Conservation (phyloP, 1,284 basidiomycete genomes). For the Stereum hirsutum region DNA sequence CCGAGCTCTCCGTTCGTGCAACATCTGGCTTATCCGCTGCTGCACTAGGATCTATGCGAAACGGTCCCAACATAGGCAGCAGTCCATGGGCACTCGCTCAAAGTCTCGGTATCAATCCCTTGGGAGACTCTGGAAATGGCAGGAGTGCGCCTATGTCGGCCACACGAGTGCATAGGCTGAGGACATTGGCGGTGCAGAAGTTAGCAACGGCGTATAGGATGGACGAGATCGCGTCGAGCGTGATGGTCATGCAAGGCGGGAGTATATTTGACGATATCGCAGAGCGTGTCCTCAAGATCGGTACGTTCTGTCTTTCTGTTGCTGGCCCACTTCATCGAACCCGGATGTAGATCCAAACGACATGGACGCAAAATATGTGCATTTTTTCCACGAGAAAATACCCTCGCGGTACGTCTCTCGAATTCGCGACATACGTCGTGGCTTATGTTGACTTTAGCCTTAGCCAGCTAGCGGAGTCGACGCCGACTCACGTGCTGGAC, state of each 20-base stretch:
- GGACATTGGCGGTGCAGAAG: slow-evolving; percentile 74
- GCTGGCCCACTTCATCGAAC: not conserved
- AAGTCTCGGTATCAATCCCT: slow-evolving; percentile 47
- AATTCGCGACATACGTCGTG: slow-evolving; percentile 10
- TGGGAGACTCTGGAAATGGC: slow-evolving; percentile 30
- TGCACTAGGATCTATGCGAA: slow-evolving; percentile 56
- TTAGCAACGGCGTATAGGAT: slow-evolving; percentile 71
- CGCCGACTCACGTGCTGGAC: slow-evolving; percentile 62
- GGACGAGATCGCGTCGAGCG: slow-evolving; percentile 81
- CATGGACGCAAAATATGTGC: slow-evolving; percentile 72
- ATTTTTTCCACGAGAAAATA: slow-evolving; percentile 87
- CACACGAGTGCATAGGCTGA: slow-evolving; percentile 65
- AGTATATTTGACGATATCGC: slow-evolving; percentile 82
- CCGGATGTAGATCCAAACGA: slow-evolving; percentile 54
- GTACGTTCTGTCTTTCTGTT: slow-evolving; percentile 29
- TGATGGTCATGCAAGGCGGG: slow-evolving; percentile 86
- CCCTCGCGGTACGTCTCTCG: slow-evolving; percentile 60
- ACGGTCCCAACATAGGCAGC: slow-evolving; percentile 21
- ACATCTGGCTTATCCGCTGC: slow-evolving; percentile 68
- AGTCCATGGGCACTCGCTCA: slow-evolving; percentile 53
- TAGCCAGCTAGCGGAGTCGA: slow-evolving; percentile 76
- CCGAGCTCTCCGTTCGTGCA: slow-evolving; percentile 74
- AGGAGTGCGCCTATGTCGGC: slow-evolving; percentile 75
- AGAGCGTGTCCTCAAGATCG: slow-evolving; percentile 66
- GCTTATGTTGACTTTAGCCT: slow-evolving; percentile 6